These are phyloP conservation scores for Tothia fuscella DNA, from an alignment of 2,329 filamentous ascomycete species.

Conservation along the genomic window DNA sequence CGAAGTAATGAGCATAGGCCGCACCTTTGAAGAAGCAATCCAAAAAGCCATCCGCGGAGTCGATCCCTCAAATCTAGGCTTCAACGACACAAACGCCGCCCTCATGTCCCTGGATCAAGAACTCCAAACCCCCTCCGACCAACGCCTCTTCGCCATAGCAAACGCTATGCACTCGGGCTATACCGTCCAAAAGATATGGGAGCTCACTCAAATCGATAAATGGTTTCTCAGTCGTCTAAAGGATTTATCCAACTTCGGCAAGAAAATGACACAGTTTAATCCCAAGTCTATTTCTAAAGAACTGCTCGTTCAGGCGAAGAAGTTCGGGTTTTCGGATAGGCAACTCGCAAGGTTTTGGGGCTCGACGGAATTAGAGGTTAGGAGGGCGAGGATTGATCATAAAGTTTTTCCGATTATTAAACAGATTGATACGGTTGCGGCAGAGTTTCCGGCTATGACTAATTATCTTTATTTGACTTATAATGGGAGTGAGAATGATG, in stretches of 20 bases:
- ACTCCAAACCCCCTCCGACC: slow-evolving; percentile 92
- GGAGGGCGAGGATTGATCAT: slow-evolving; percentile 70
- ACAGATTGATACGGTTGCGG: slow-evolving; percentile 96
- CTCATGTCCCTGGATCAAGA: slow-evolving; percentile 95
- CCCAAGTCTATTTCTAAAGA: slow-evolving; percentile 53
- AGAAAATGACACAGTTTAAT: slow-evolving; percentile 58
- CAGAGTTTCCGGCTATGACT: slow-evolving; percentile 86
- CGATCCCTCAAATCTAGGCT: slow-evolving; percentile 90
- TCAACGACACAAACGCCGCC: slow-evolving; percentile 71
- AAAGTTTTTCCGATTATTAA: slow-evolving; percentile 85
- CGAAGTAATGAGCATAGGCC: slow-evolving; percentile 96
- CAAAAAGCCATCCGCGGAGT: slow-evolving; percentile 95
- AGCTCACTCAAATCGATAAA: slow-evolving; percentile 96
- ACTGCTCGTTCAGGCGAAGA: slow-evolving; percentile 73
- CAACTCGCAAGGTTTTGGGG: slow-evolving; percentile 91
- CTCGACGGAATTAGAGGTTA: slow-evolving; percentile 85
- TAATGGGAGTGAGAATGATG: slow-evolving; percentile 77
- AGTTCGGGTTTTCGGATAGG: slow-evolving; percentile 85
- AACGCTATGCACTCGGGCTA: slow-evolving; percentile 96
- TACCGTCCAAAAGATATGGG: slow-evolving; percentile 92
- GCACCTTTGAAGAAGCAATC: slow-evolving; percentile 95
- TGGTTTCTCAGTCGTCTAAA: slow-evolving; percentile 95
- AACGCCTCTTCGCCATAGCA: slow-evolving; percentile 92
- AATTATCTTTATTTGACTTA: slow-evolving; percentile 97
- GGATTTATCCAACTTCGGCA: slow-evolving; percentile 79